These are phyloP conservation scores for Paxillus ammoniavirescens DNA, from an alignment of 768 basidiomycete species.

Conservation along the genomic window DNA sequence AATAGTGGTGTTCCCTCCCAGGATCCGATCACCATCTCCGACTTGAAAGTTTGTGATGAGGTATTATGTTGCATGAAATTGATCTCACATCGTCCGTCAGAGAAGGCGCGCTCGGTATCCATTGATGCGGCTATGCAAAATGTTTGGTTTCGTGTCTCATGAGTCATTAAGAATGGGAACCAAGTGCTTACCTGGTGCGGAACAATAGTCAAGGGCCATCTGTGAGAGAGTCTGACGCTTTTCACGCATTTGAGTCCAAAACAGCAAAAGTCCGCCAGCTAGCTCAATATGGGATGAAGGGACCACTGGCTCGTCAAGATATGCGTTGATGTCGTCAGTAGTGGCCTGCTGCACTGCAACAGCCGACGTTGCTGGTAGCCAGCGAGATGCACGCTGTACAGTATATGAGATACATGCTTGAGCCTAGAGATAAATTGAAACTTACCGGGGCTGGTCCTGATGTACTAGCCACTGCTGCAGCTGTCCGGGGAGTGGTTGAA, in stretches of 20 bases:
- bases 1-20: not conserved
- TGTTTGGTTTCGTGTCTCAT: too few species aligned
- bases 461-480: too few species aligned
- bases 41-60: not conserved
- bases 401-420: too few species aligned
- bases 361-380: too few species aligned
- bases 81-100: not conserved
- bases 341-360: too few species aligned
- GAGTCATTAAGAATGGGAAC: too few species aligned
- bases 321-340: not conserved
- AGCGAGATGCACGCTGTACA: too few species aligned
- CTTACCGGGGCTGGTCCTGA: too few species aligned
- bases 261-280: not conserved
- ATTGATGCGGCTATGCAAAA: too few species aligned
- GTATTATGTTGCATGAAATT: conserved; percentile 2
- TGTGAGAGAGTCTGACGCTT: not conserved
- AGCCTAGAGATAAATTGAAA: too few species aligned
- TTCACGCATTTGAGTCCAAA: not conserved
- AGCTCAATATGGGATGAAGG: not conserved
- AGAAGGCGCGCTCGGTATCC: not conserved
- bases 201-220: not conserved
- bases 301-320: not conserved
- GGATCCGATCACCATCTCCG: not conserved
- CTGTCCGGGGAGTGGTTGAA: too few species aligned
- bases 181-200: not conserved